Evolutionary conservation across 148 eudicot species (phyloP).

Genomic region (Fallopia convolvulus): DNA sequence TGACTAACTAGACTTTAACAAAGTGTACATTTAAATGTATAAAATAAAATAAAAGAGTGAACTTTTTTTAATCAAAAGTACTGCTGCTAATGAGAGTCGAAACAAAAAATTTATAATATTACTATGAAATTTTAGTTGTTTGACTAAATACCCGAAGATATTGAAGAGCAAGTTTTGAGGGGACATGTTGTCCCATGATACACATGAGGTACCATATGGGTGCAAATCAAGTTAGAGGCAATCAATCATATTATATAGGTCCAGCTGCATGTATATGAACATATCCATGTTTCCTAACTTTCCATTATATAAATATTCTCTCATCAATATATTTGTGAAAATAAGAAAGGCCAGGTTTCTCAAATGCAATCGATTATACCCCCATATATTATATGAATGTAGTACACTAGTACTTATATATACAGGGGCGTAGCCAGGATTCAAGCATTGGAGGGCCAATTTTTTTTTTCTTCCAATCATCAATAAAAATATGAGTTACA

Average conservation of each 20-base stretch:
- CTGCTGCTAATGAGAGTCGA: too few species aligned
- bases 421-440: too few species aligned
- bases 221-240: background rate
- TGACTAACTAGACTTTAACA: too few species aligned
- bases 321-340: background rate
- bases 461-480: too few species aligned
- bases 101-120: too few species aligned
- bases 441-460: too few species aligned
- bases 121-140: too few species aligned
- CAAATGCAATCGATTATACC: background rate
- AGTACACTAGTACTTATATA: too few species aligned
- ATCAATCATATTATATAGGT: background rate
- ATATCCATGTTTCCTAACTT: background rate
- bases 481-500: too few species aligned
- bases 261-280: background rate
- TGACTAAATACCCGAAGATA: background rate
- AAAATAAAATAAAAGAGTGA: background rate
- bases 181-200: constrained; percentile 6
- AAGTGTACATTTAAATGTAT: too few species aligned
- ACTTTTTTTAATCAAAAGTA: too few species aligned
- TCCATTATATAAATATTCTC: background rate
- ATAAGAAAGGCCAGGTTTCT: background rate
- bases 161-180: background rate
- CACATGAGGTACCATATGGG: constrained; percentile 2
- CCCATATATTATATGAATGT: too few species aligned